Base-by-base conservation (phyloP, 176 grass and related monocot genomes). In the Panicum miliaceum region DNA sequence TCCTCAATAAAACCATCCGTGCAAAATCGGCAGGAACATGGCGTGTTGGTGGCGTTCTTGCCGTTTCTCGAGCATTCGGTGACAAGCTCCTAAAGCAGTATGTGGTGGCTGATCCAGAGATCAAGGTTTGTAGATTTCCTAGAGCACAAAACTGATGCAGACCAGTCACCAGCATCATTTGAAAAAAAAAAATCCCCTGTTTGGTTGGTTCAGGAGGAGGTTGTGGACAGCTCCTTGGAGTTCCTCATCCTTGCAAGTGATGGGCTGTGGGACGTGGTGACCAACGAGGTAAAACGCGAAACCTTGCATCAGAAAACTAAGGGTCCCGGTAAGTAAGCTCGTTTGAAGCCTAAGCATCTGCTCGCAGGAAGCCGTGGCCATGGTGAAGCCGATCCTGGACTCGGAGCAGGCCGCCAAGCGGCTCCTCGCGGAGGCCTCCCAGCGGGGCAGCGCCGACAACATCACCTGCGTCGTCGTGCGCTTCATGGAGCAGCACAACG, bases 191-290 rank as follows among this genome's bases (percentile, higher is more conserved):
- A 23, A 5, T 8, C 6, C 2, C 0, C 1, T 40, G n/a, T 34
- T 9, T 32, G 29, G 29, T 36, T 27, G 42, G 1, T 67, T 46
- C 79, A 97, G 94, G 94, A 97, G 51, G 94, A 92, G 75, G 86
- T 85, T 37, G 85, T 97, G 3, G 92, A 97, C 57, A 80, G 89
- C 78, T 94, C 94, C 4, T 84, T 97, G 0, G 92, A 97, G 53
- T 97, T 97, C 81, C 94, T 97, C 47, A 97, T 97, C 80, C 94
- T 97, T 29, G 94, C 92, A 0, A 97, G 94, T 26, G 94, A 97
- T 56, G 94, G 94, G 7, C 86, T 97, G 4, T 97, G 94, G 94
- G 94, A 97, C 63, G 90, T 94, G 52, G 94, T 97, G 10, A 85
- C 90, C 43, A 94, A 97, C 32, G 90, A 97, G 85, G 94, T 94